phyloP scores from a whole-genome alignment of 2,329 filamentous ascomycete genomes.

The Rutstroemia sp. region DNA sequence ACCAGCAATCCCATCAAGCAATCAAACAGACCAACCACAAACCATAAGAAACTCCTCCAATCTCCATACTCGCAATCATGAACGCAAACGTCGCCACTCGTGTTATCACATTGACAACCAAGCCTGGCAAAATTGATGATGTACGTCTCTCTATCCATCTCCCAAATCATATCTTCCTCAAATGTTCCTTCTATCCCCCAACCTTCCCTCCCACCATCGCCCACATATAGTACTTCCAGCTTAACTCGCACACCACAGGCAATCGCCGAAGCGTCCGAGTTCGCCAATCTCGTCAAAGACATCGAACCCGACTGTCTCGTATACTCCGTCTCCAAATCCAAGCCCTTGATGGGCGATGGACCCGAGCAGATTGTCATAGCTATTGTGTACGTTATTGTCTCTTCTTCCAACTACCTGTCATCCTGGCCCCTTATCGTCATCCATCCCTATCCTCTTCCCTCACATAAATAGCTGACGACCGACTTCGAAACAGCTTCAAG shows the following conservation, averaged over 20 bases:
- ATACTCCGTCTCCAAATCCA: background rate
- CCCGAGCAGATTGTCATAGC: slow-evolving; percentile 3
- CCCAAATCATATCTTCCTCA: background rate
- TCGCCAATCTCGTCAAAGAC: background rate
- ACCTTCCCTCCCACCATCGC: background rate
- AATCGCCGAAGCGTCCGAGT: background rate
- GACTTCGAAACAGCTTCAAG: background rate
- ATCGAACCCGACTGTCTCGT: background rate
- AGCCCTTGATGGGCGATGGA: background rate
- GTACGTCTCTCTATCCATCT: background rate
- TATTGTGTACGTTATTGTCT: background rate
- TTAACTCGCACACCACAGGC: background rate
- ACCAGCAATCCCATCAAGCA: background rate
- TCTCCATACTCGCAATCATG: background rate
- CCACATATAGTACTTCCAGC: background rate
- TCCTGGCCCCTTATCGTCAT: background rate
- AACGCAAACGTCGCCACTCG: background rate
- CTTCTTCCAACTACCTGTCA: too few relatives aligned
- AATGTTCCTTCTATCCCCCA: background rate
- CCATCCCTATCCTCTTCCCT: background rate
- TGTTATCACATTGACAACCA: slow-evolving; percentile 1
- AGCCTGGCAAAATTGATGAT: background rate
- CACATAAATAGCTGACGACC: background rate
- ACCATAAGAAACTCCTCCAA: too few relatives aligned
- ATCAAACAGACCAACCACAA: background rate